Base-by-base conservation (phyloP, 352 stramenopile genomes). In the Detonula confervacea region DNA sequence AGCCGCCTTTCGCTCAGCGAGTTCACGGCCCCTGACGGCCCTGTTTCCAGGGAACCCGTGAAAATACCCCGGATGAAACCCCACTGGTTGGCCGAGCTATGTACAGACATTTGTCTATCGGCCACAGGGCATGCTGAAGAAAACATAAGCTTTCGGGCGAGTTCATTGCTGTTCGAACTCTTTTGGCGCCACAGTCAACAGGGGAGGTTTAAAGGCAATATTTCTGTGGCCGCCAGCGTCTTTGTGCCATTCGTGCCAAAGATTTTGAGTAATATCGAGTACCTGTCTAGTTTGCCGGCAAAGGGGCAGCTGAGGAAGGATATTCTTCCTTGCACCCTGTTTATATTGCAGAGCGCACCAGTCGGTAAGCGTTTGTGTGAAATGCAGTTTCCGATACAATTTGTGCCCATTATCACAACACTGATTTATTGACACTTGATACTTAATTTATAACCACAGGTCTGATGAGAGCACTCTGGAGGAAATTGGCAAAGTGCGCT, bases 231-330 rank as follows among this genome's bases (percentile, higher is more conserved):
- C 60, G 87, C 86, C 9, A 91, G 80, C 61, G 87, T 95, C 66
- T 91, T 91, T 83, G 57, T 93, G 16, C 73, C 90, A 3, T 89
- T 95, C 42, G 39, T 95, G n/a, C 76, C 83, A 44, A 94, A 94
- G 80, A 42, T 93, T 44, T 56, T 93, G 1, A 47, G 60, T 44
- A 77, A 90, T 52, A 67, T 88, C 39, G 80, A 83, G 49, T 92
- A 93, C 66, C 67, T 94, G 11, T 88, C 88, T 3, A 92, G 55
- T 54, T 83, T 94, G 29, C 71, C 77, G 62, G 59, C 81, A 16
- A 93, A 93, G 64, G 87, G 68, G 39, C 84, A 92, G 67, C 65
- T 94, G 0, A 66, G 90, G n/a, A 91, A 88, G 63, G 87, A 95
- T 74, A 74, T 95, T 37, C 42, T 94, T 59, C 80, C 87, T 37